Conservation (phyloP, 805 yeast genomes). For the Teunomyces panamensis region DNA sequence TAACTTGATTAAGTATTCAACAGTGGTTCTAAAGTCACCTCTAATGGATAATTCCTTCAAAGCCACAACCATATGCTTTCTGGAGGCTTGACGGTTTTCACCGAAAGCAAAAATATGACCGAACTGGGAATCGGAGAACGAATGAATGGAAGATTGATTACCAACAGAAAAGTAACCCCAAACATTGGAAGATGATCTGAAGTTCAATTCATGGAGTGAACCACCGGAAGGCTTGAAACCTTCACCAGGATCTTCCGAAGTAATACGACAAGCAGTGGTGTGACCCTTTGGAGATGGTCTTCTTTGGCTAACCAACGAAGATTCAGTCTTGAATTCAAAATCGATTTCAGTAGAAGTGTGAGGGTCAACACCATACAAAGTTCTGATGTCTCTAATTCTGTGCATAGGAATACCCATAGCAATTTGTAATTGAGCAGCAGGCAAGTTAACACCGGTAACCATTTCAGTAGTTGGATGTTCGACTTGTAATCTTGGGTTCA, state of each 20-base stretch:
- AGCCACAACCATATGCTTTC: constrained; percentile 99
- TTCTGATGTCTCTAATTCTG: constrained; percentile 87
- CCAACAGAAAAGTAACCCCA: constrained; percentile 99
- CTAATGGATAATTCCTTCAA: constrained; percentile 93
- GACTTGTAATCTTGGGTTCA: constrained; percentile 97
- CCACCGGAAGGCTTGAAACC: constrained; percentile 99
- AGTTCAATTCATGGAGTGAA: constrained; percentile 90
- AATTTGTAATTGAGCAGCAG: constrained; percentile 97
- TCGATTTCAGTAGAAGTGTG: constrained; percentile 88
- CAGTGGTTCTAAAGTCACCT: constrained; percentile 98
- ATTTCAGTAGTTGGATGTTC: constrained; percentile 99
- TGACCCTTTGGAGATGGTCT: constrained; percentile 97
- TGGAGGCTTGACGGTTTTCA: constrained; percentile 95
- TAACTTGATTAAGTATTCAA: constrained; percentile 91
- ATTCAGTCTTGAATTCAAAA: constrained; percentile 77
- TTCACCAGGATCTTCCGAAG: constrained; percentile 98
- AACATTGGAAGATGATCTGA: constrained; percentile 94
- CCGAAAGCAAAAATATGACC: constrained; percentile 99
- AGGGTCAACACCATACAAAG: constrained; percentile 94
- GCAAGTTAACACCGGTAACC: constrained; percentile 98
- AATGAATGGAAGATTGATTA: constrained; percentile 94
- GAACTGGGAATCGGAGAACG: constrained; percentile 96
- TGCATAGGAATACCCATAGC: constrained; percentile 99
- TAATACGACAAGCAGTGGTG: constrained; percentile 98
- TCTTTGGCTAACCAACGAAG: constrained; percentile 75